Percentiles rank a stretch among this genome's conserved stretches.
Evolutionary conservation across 768 basidiomycete species (phyloP).

Genomic region (Suillus clintonianus): DNA sequence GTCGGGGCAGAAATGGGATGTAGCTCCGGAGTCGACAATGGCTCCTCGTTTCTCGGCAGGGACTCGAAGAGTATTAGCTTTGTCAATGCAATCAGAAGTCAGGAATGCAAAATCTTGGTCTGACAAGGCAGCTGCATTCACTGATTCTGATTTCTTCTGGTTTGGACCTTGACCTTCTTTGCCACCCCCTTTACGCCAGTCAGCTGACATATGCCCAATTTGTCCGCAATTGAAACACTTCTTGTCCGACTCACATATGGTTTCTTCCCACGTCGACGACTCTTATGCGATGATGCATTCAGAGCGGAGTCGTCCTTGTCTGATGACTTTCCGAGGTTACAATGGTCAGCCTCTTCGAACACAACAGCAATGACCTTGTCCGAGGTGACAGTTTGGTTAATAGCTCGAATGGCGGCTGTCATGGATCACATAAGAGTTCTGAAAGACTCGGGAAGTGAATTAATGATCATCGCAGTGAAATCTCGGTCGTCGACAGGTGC

Average conservation of each 20-base stretch:
- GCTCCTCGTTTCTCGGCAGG: neutral
- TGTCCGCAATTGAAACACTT: slow-evolving; percentile 30
- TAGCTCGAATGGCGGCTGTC: neutral
- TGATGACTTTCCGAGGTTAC: neutral
- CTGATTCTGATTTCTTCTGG: slow-evolving; percentile 18
- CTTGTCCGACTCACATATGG: neutral
- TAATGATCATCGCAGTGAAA: slow-evolving; percentile 6
- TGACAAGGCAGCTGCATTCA: neutral
- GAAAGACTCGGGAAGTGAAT: neutral
- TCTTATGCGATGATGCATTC: neutral
- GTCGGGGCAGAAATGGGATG: slow-evolving; percentile 1
- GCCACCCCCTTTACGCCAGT: slow-evolving; percentile 35
- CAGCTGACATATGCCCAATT: slow-evolving; percentile 23
- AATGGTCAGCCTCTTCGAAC: slow-evolving; percentile 4
- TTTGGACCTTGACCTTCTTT: slow-evolving; percentile 37
- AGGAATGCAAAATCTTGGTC: neutral
- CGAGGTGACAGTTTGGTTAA: neutral
- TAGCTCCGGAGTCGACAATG: slow-evolving; percentile 1
- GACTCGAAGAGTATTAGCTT: neutral
- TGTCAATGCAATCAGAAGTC: neutral
- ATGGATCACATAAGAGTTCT: neutral
- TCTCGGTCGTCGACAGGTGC: neutral
- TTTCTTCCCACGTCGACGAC: neutral
- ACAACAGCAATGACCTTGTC: neutral
- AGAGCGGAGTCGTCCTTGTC: neutral